A percentile compares a stretch with the other conserved stretches of the same genome.
These are phyloP conservation scores for Ophiostoma sp. DNA, from an alignment of 2,329 filamentous ascomycete species.

Conservation along the genomic window DNA sequence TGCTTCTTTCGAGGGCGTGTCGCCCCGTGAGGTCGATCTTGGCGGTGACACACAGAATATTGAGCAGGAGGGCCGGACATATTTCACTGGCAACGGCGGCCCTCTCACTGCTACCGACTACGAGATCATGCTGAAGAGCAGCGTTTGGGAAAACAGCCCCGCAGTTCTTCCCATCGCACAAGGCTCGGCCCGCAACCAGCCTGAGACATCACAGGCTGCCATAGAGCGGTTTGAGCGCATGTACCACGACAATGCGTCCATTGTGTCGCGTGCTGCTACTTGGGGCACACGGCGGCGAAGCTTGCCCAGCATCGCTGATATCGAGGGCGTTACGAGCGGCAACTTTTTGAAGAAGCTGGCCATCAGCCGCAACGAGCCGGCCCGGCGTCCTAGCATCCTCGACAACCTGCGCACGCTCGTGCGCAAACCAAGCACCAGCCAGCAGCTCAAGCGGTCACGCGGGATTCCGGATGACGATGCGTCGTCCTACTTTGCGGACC, in stretches of 20 bases:
- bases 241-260: conserved; percentile 57
- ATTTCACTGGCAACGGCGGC: conserved; percentile 46
- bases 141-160: conserved; percentile 53
- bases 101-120: conserved; percentile 49
- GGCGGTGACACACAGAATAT: conserved; percentile 53
- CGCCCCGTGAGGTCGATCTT: conserved; percentile 46
- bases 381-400: conserved; percentile 56
- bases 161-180: conserved; percentile 48
- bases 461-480: conserved; percentile 42
- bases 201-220: conserved; percentile 53
- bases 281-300: conserved; percentile 69
- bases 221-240: conserved; percentile 55
- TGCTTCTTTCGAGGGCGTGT: conserved; percentile 40
- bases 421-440: conserved; percentile 49
- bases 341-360: conserved; percentile 64
- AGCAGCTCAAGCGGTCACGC: conserved; percentile 50
- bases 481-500: conserved; percentile 34
- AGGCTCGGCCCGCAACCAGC: conserved; percentile 43
- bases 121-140: conserved; percentile 50
- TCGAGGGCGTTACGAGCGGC: conserved; percentile 60
- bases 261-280: conserved; percentile 64
- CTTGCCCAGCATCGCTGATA: conserved; percentile 59
- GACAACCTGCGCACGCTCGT: conserved; percentile 53
- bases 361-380: conserved; percentile 47
- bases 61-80: conserved; percentile 50